Evolutionary conservation across 331 rosid species (phyloP).

Genomic region (Acacia concinna): DNA sequence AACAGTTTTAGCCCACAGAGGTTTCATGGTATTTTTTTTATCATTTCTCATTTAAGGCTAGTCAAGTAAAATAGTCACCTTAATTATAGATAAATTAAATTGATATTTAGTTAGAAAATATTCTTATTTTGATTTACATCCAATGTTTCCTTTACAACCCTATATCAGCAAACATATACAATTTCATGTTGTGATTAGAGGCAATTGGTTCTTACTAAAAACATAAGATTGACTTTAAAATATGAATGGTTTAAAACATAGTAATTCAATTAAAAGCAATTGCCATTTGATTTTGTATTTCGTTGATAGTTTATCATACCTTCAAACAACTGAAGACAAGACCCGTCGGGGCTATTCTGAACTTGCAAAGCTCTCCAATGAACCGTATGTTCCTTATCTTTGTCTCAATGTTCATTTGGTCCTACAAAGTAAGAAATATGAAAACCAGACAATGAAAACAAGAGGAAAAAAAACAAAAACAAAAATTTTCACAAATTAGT

Average conservation of each 20-base stretch:
- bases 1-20: neutral
- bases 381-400: conserved; percentile 96
- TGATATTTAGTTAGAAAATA: neutral
- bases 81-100: neutral
- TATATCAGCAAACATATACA: neutral
- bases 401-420: conserved; percentile 98
- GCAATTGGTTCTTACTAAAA: conserved; percentile 13
- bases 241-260: neutral
- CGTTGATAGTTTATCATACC: conserved; percentile 47
- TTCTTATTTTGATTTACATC: neutral
- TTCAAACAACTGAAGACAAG: conserved; percentile 94
- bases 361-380: conserved; percentile 99
- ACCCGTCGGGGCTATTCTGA: conserved; percentile 82
- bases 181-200: neutral
- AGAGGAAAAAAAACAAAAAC: conserved; percentile 27
- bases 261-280: neutral
- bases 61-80: neutral
- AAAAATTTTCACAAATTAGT: conserved; percentile 3
- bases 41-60: neutral
- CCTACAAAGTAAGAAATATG: conserved; percentile 57
- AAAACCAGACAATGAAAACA: conserved; percentile 26
- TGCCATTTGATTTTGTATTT: conserved; percentile 4
- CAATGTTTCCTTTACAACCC: neutral
- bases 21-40: neutral
- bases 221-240: conserved; percentile 17